These are phyloP conservation scores for Botrytis pseudocinerea DNA, from an alignment of 2,329 filamentous ascomycete species.

Conservation along the genomic window DNA sequence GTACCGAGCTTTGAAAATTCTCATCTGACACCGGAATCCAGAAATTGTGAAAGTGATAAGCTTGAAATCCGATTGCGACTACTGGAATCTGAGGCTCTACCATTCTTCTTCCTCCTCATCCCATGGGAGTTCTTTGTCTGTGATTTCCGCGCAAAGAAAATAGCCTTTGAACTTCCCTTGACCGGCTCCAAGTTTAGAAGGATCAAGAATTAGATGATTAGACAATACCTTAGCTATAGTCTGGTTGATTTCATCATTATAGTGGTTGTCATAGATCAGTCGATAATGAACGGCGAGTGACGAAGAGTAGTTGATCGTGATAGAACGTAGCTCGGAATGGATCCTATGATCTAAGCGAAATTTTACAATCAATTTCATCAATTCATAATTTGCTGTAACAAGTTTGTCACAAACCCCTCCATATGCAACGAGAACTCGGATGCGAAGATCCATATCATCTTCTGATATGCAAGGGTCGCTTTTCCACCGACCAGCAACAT, in stretches of 20 bases:
- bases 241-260: too few relatives aligned
- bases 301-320: rapidly evolving
- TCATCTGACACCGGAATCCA: not conserved
- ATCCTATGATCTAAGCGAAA: too few relatives aligned
- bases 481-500: not conserved
- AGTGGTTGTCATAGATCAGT: rapidly evolving
- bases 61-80: not conserved
- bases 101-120: not conserved
- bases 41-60: not conserved
- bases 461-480: not conserved
- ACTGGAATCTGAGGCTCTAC: not conserved
- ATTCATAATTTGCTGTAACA: not conserved
- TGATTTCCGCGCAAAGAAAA: not conserved
- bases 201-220: not conserved
- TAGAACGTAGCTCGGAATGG: rapidly evolving
- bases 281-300: not conserved
- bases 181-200: not conserved
- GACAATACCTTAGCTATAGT: not conserved
- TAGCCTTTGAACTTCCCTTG: not conserved
- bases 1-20: not conserved
- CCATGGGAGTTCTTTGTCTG: not conserved
- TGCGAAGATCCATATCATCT: not conserved
- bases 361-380: not conserved
- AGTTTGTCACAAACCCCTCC: not conserved
- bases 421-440: not conserved